Evolutionary conservation across 306 rosid species (phyloP).

Genomic region (cucumber (Cucumis sativus)): DNA sequence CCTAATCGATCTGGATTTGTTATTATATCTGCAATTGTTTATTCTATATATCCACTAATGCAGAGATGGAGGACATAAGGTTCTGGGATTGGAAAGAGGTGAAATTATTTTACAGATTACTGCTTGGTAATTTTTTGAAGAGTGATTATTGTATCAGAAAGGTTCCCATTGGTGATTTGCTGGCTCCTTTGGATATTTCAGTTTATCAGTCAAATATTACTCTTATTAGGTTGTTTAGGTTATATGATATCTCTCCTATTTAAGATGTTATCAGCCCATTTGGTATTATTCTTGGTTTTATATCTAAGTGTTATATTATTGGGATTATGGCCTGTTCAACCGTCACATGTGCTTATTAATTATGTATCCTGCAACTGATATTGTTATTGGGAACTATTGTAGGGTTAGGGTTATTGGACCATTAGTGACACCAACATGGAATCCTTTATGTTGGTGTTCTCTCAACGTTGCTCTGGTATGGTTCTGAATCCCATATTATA

Average conservation of each 20-base stretch:
- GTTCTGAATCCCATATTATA: conserved; percentile 68
- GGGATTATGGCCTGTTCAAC: conserved; percentile 46
- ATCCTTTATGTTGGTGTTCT: conserved; percentile 86
- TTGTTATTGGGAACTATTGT: conserved; percentile 74
- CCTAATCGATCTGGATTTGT: conserved; percentile 9
- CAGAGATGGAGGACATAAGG: conserved; percentile 20
- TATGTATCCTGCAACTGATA: conserved; percentile 57
- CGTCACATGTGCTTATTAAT: conserved; percentile 37
- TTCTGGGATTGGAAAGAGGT: conserved; percentile 19
- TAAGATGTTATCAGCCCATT: conserved; percentile 21
- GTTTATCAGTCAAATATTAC: conserved; percentile 14
- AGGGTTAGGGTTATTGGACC: conserved; percentile 88
- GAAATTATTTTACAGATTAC: conserved; percentile 9
- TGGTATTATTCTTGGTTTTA: conserved; percentile 13
- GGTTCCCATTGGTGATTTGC: conserved; percentile 13
- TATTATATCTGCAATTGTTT: conserved; percentile 16
- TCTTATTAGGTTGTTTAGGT: conserved; percentile 22
- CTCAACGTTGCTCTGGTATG: conserved; percentile 83
- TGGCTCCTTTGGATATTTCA: conserved; percentile 13
- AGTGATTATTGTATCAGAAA: conserved; percentile 9
- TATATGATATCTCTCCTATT: conserved; percentile 13
- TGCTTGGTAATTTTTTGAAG: conserved; percentile 13
- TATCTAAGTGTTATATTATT: conserved; percentile 24
- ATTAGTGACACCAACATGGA: conserved; percentile 84
- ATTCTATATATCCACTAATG: conserved; percentile 11